Conservation (phyloP, 805 yeast species). For the Cyberlindnera nakhonratchasimensis region DNA sequence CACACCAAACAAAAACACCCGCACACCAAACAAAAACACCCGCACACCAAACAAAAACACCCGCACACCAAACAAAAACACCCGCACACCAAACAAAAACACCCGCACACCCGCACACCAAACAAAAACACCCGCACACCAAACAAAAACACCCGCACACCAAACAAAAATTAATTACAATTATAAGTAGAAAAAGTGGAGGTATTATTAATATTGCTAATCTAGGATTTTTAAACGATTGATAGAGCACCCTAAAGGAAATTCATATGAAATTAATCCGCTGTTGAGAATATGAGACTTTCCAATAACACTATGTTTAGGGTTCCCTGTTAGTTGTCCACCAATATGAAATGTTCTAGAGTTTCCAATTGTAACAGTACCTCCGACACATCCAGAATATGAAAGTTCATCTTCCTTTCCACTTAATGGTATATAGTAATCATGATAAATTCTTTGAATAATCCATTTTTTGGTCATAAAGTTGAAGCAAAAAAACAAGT, state of each 20-base stretch:
- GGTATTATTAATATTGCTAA: background rate
- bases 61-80: too few relatives aligned
- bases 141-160: too few relatives aligned
- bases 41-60: too few relatives aligned
- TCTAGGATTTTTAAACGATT: background rate
- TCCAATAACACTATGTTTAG: background rate
- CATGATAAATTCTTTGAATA: constrained; percentile 10
- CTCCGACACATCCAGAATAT: constrained; percentile 5
- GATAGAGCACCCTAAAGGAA: constrained; percentile 7
- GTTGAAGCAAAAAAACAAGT: constrained; percentile 3
- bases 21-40: too few relatives aligned
- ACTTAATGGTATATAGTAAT: background rate
- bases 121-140: too few relatives aligned
- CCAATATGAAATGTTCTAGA: constrained; percentile 11
- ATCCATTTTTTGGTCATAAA: constrained; percentile 4
- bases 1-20: too few relatives aligned
- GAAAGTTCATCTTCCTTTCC: constrained; percentile 4
- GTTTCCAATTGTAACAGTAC: constrained; percentile 7
- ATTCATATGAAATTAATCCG: constrained; percentile 8
- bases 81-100: too few relatives aligned
- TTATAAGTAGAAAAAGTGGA: too few relatives aligned
- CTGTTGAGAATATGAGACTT: constrained; percentile 5
- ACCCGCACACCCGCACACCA: too few relatives aligned
- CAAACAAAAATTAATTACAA: too few relatives aligned
- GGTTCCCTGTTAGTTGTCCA: constrained; percentile 8